A percentile compares a stretch with the other conserved stretches of the same genome.
Evolutionary conservation across 352 stramenopile genomes (phyloP).

Genomic region (Phytopythium helicoides): DNA sequence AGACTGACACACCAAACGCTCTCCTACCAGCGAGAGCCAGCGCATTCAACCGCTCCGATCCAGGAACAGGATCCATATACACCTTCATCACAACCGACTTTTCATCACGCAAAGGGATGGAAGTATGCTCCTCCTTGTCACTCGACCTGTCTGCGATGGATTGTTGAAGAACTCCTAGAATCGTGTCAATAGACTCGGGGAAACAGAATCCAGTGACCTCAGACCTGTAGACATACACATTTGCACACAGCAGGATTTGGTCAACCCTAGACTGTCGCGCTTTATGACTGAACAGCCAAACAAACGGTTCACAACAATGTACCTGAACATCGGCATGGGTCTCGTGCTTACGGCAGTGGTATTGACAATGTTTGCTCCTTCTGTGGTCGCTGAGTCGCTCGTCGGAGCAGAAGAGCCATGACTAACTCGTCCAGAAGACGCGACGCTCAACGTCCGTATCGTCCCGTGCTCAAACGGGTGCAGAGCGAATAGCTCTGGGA

Average conservation of each 20-base stretch:
- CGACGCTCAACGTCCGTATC: constrained; percentile 53
- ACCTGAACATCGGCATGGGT: constrained; percentile 6
- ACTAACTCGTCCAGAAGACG: constrained; percentile 26
- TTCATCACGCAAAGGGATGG: background rate
- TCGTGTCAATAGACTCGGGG: constrained; percentile 23
- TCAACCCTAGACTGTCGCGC: too few relatives aligned
- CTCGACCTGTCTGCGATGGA: constrained; percentile 5
- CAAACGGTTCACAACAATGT: background rate
- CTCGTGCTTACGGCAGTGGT: background rate
- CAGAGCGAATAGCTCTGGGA: constrained; percentile 51
- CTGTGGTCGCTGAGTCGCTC: constrained; percentile 12
- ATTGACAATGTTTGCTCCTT: background rate
- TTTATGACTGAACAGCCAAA: too few relatives aligned
- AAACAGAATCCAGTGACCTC: constrained; percentile 64
- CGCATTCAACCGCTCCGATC: constrained; percentile 61
- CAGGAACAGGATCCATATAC: constrained; percentile 41
- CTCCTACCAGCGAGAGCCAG: constrained; percentile 28
- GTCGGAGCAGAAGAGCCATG: constrained; percentile 8
- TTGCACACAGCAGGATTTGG: too few relatives aligned
- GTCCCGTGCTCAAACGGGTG: constrained; percentile 60
- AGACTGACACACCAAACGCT: background rate
- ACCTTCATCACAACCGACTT: constrained; percentile 20
- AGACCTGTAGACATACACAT: too few relatives aligned
- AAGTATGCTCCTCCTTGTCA: constrained; percentile 6
- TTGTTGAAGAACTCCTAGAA: constrained; percentile 43